A percentile compares a stretch with the other conserved stretches of the same genome.
phyloP scores from a whole-genome alignment of 164 flowering plant genomes.

The Tetrastigma voinierianum region DNA sequence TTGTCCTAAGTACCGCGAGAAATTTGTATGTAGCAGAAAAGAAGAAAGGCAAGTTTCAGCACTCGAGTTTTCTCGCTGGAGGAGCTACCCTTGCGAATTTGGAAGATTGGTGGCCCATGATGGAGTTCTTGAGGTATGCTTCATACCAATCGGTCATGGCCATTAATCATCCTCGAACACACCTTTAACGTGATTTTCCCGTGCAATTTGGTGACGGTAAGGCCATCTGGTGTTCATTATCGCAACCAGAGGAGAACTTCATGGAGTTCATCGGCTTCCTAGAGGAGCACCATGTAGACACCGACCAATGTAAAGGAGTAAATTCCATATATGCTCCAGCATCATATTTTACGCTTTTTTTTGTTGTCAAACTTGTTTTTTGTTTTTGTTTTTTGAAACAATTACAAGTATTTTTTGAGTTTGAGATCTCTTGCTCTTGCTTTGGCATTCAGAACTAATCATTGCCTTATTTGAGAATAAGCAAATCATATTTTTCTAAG shows the following conservation, averaged over 20 bases:
- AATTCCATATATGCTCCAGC: too few species aligned
- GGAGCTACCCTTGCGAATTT: slow-evolving; percentile 68
- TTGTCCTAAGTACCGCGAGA: slow-evolving; percentile 69
- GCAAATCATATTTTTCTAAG: too few species aligned
- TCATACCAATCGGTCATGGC: background rate
- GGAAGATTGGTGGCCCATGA: slow-evolving; percentile 66
- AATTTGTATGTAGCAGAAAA: slow-evolving; percentile 65
- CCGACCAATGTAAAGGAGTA: slow-evolving; percentile 51
- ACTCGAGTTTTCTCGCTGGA: slow-evolving; percentile 81
- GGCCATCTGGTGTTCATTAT: slow-evolving; percentile 64
- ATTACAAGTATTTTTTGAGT: too few species aligned
- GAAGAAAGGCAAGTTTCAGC: slow-evolving; percentile 76
- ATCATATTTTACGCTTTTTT: too few species aligned
- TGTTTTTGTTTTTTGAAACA: background rate
- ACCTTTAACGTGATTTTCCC: background rate
- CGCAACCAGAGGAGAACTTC: slow-evolving; percentile 54
- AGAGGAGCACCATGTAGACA: slow-evolving; percentile 41
- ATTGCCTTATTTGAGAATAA: too few species aligned
- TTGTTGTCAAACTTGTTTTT: too few species aligned
- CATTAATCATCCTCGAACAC: background rate
- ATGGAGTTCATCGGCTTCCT: slow-evolving; percentile 41
- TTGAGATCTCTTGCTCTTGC: too few species aligned
- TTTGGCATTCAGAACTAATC: too few species aligned
- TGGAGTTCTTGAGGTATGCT: slow-evolving; percentile 59
- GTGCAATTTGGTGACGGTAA: slow-evolving; percentile 28